Conservation (phyloP, 208 protist genomes). For the Wallacemonas collosoma region DNA sequence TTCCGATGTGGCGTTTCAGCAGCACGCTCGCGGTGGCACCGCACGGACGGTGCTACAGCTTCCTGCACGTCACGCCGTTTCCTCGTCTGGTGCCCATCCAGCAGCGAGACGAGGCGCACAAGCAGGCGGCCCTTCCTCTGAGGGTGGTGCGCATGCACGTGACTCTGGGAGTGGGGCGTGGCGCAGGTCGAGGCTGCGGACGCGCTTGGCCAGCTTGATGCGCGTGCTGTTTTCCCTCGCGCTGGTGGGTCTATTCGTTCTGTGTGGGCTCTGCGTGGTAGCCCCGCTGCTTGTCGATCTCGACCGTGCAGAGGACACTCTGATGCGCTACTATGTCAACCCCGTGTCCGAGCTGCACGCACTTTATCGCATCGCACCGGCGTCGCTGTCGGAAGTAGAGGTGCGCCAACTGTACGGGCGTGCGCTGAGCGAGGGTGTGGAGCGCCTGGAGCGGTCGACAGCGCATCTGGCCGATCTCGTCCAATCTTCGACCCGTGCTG, state of each 20-base stretch:
- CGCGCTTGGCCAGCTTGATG: not conserved
- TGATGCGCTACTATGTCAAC: slow-evolving; percentile 59
- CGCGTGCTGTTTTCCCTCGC: not conserved
- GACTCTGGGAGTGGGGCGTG: no score
- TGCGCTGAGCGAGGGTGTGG: slow-evolving; percentile 64
- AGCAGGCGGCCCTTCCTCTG: no score
- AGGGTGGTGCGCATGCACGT: no score
- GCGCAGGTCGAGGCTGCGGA: not conserved
- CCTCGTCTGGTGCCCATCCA: no score
- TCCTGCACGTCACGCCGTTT: not conserved
- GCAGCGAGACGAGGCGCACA: no score
- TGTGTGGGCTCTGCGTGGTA: slow-evolving; percentile 7
- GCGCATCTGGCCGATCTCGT: slow-evolving; percentile 35
- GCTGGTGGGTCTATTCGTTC: not conserved
- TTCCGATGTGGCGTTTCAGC: not conserved
- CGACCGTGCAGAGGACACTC: slow-evolving; percentile 29
- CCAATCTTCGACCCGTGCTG: slow-evolving; percentile 17
- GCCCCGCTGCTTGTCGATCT: slow-evolving; percentile 8
- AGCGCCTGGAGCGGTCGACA: slow-evolving; percentile 69
- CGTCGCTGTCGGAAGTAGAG: slow-evolving; percentile 36
- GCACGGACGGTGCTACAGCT: not conserved
- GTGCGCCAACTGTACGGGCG: slow-evolving; percentile 55
- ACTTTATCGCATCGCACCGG: slow-evolving; percentile 54
- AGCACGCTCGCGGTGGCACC: not conserved
- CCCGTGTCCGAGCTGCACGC: slow-evolving; percentile 67